Base-by-base conservation (phyloP, 371 early-diverging fungal genomes). In the Mortierella sp. region DNA sequence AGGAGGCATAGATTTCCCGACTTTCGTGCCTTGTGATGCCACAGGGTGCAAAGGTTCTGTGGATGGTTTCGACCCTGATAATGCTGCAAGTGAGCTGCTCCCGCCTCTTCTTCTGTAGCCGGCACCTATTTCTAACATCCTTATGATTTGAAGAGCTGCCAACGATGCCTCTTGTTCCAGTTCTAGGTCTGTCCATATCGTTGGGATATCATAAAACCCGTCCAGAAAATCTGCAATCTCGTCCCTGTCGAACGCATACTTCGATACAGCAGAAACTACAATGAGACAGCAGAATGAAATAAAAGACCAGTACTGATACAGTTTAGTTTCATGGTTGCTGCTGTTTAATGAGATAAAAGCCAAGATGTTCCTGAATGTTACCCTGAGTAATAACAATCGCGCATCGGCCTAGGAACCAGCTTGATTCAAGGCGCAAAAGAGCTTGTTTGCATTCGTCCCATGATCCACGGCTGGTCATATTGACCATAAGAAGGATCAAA, bases 241-340 rank as follows among this genome's bases (percentile, higher is more conserved):
- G 37, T 76, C 78, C 24, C 78, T 50, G 27, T 76, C 78, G 28
- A 76, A 70, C 19, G 78, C 78, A 50, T 76, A 76, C 30, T 65
- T 69, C 23, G 78, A 48, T 1, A 61, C 70, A 34, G 51, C 51
- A 28, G 57, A 57, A 12, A 76, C 70, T 76, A 28, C n/a, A n/a
- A n/a, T n/a, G n/a, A n/a, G n/a, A n/a, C n/a, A n/a, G n/a, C n/a
- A n/a, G n/a, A n/a, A n/a, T n/a, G n/a, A n/a, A n/a, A n/a, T n/a
- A n/a, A n/a, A n/a, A n/a, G n/a, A n/a, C n/a, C n/a, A n/a, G n/a
- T n/a, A n/a, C n/a, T n/a, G n/a, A n/a, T n/a, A n/a, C n/a, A n/a
- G n/a, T n/a, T n/a, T n/a, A n/a, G n/a, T n/a, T n/a, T n/a, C n/a
- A n/a, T n/a, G n/a, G n/a, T n/a, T n/a, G n/a, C n/a, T n/a, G n/a